phyloP scores from a whole-genome alignment of 495 filamentous ascomycete genomes.

The Penicillium parvum region DNA sequence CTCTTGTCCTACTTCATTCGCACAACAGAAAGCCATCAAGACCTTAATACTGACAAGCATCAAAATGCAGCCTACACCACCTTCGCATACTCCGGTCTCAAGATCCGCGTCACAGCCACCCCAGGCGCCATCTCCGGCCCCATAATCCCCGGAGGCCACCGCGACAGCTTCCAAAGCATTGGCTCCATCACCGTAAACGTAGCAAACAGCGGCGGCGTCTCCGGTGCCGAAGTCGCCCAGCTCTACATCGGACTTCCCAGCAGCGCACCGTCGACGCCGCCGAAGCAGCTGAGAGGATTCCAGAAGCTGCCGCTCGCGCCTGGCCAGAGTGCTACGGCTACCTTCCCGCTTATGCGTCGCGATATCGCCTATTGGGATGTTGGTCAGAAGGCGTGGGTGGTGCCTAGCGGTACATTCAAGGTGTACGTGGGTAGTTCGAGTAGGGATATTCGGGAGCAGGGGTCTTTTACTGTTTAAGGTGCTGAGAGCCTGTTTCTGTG shows the following conservation, averaged over 20 bases:
- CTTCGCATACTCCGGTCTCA: constrained; percentile 50
- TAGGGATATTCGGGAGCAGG: constrained; percentile 20
- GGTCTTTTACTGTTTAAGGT: constrained; percentile 13
- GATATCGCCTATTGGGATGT: constrained; percentile 68
- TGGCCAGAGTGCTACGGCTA: constrained; percentile 38
- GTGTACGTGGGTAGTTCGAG: constrained; percentile 58
- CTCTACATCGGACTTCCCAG: constrained; percentile 59
- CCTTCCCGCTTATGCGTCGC: constrained; percentile 53
- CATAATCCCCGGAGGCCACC: constrained; percentile 52
- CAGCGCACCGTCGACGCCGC: constrained; percentile 18
- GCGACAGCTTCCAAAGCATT: constrained; percentile 54
- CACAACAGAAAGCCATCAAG: no score
- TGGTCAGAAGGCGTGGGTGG: constrained; percentile 56
- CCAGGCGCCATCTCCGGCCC: constrained; percentile 32
- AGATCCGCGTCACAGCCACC: constrained; percentile 25
- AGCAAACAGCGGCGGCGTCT: constrained; percentile 47
- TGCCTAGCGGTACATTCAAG: constrained; percentile 41
- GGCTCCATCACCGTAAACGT: constrained; percentile 43
- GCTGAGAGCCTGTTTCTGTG: no score
- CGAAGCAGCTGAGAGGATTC: constrained; percentile 54
- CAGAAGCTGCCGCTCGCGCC: constrained; percentile 49
- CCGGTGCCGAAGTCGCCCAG: constrained; percentile 57
- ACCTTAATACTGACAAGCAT: no score
- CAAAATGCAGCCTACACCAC: constrained; percentile 65
- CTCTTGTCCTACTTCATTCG: no score